A percentile compares a stretch with the other conserved stretches of the same genome.
Evolutionary conservation across 2,329 filamentous ascomycete species (phyloP).

Genomic region (Emericellopsis atlantica): DNA sequence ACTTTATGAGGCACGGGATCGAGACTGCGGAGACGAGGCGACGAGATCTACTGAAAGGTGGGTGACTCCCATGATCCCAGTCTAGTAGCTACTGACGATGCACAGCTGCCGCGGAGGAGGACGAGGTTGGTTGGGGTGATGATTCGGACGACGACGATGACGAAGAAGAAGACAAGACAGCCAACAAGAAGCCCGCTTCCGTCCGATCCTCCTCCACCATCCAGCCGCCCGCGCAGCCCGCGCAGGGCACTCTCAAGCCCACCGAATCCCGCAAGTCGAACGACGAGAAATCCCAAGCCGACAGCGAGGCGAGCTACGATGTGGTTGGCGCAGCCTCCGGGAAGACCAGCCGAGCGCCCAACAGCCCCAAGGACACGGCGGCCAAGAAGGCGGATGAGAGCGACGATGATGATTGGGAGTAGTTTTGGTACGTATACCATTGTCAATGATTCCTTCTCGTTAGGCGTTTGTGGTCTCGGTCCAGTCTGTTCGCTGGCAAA

Average conservation of each 20-base stretch:
- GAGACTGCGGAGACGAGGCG: slow-evolving; percentile 85
- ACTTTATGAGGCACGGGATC: slow-evolving; percentile 84
- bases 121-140: slow-evolving; percentile 62
- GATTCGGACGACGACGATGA: slow-evolving; percentile 40
- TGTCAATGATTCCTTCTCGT: no score
- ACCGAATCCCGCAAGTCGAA: slow-evolving; percentile 60
- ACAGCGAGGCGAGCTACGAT: slow-evolving; percentile 94
- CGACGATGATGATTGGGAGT: slow-evolving; percentile 70
- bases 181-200: slow-evolving; percentile 30
- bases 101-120: slow-evolving; percentile 54
- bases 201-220: slow-evolving; percentile 48
- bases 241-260: slow-evolving; percentile 42
- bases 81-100: slow-evolving; percentile 5
- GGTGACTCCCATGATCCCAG: slow-evolving; percentile 10
- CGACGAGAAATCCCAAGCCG: slow-evolving; percentile 80
- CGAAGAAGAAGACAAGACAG: slow-evolving; percentile 4
- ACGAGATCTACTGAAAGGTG: slow-evolving; percentile 84
- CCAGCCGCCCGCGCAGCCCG: slow-evolving; percentile 28
- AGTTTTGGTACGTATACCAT: slow-evolving; percentile 7
- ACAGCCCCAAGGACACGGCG: slow-evolving; percentile 40
- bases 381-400: slow-evolving; percentile 7
- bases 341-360: slow-evolving; percentile 64
- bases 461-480: no score
- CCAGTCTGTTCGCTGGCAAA: no score
- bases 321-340: slow-evolving; percentile 71